Evolutionary conservation across 1,139 yeast species (phyloP), one percentile per base, ranked within the genome.

Genomic region (Hansenula sp.): DNA sequence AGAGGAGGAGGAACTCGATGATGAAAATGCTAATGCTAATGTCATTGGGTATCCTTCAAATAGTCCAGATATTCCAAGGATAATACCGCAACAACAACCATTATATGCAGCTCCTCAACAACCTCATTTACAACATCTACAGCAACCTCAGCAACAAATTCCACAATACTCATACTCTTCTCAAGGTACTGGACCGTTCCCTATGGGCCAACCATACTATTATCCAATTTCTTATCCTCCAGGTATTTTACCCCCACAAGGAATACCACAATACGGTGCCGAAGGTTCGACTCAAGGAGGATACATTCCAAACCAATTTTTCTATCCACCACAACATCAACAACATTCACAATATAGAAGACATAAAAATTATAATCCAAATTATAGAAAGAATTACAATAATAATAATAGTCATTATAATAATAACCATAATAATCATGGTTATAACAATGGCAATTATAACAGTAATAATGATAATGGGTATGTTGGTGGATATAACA

Each of bases 1-100:
- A 2, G 63, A 62, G 3, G 62, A 58, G 3, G 67, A 59, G 2
- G 61, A 56, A 4, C 63, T 52, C 5, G 62, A 57, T 4, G 51
- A 43, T 3, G 47, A 44, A 0, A 46, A 44, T 3, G 47, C 37
- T 2, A 46, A 46, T 9, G 42, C 25, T 2, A 33, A 34, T 1
- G 37, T 25, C 7, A 21, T 17, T 29, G 15, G 25, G 7, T 13
- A 37, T 4, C 8, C 8, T 21, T 9, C 36, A 24, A 9, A 13
- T 17, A 32, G 37, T n/a, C 40, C 42, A 8, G 40, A 39, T 47
- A 27, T 39, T 28, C 45, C 44, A 35, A 40, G 46, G 40, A 11
- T 37, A 28, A 38, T 42, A 34, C 40, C 47, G 15, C 43, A 36
- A 15, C 35, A 19, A n/a, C 33, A 25, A 30, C 39, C 18, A 33